Evolutionary conservation across 768 basidiomycete genomes (phyloP).

Genomic region (Kwoniella europaea): DNA sequence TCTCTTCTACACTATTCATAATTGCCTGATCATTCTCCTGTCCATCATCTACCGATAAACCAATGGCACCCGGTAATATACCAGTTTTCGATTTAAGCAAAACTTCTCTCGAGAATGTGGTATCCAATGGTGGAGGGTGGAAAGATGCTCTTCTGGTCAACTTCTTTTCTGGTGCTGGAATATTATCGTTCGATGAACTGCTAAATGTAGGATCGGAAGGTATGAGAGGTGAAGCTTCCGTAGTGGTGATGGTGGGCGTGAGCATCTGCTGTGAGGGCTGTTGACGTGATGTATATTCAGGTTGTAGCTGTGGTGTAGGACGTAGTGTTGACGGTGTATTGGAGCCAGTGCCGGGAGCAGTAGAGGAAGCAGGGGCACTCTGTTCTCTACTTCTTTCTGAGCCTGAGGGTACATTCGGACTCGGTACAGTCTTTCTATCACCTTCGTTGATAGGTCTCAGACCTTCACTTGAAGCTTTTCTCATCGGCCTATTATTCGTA

Average conservation of each 20-base stretch:
- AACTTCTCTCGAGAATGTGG: constrained; percentile 57
- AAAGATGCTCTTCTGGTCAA: constrained; percentile 63
- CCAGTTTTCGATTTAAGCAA: constrained; percentile 48
- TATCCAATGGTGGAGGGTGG: constrained; percentile 53
- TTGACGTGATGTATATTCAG: neutral
- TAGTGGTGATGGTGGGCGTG: constrained; percentile 26
- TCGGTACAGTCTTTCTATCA: neutral
- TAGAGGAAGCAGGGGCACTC: constrained; percentile 6
- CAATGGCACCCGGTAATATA: constrained; percentile 43
- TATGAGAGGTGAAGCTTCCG: constrained; percentile 22
- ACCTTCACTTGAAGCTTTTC: constrained; percentile 18
- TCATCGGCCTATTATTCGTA: neutral
- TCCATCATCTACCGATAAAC: constrained; percentile 67
- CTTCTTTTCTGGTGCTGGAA: constrained; percentile 62
- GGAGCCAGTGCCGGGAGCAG: neutral
- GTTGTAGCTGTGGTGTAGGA: neutral
- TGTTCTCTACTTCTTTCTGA: constrained; percentile 6
- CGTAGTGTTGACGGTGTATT: neutral
- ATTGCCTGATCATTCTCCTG: constrained; percentile 68
- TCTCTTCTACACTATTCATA: constrained; percentile 91
- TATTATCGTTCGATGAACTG: constrained; percentile 57
- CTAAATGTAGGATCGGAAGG: constrained; percentile 32
- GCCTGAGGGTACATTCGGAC: neutral
- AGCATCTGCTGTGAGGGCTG: constrained; percentile 5
- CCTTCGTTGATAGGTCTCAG: constrained; percentile 17